These are phyloP conservation scores for Pseudozyma tsukubaensis DNA, from an alignment of 1,284 basidiomycete species.

Conservation along the genomic window DNA sequence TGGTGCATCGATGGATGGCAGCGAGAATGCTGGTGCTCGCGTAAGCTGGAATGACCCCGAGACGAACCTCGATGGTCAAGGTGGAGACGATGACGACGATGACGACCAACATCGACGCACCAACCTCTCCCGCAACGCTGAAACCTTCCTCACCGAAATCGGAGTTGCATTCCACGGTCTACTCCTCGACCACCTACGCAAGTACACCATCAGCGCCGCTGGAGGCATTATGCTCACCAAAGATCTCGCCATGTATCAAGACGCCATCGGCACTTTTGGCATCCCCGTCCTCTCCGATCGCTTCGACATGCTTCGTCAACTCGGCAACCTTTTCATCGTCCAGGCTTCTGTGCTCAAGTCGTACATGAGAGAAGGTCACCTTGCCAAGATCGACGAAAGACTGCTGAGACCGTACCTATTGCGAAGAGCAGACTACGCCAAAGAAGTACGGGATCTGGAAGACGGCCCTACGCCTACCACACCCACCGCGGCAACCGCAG, in stretches of 20 bases:
- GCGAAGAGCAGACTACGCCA: conserved; percentile 82
- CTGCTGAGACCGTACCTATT: conserved; percentile 91
- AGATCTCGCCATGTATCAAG: conserved; percentile 97
- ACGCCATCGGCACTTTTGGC: conserved; percentile 82
- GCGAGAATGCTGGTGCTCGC: conserved; percentile 8
- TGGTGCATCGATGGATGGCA: conserved; percentile 16
- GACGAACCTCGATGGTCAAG: conserved; percentile 6
- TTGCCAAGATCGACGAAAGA: conserved; percentile 84
- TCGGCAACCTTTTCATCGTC: conserved; percentile 86
- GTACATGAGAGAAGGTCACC: conserved; percentile 67
- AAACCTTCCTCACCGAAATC: conserved; percentile 90
- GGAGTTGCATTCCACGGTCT: conserved; percentile 94
- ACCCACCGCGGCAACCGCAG: conserved; percentile 16
- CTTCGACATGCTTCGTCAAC: conserved; percentile 97
- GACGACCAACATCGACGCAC: conserved; percentile 23
- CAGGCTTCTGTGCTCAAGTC: conserved; percentile 65
- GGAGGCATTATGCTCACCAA: conserved; percentile 98
- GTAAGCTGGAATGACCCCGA: conserved; percentile 27
- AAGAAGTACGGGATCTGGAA: conserved; percentile 62
- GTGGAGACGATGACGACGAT: conserved; percentile 23
- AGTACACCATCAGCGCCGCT: conserved; percentile 94
- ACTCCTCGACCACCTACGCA: conserved; percentile 92
- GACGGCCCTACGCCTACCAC: conserved; percentile 22
- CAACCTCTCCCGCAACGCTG: conserved; percentile 76
- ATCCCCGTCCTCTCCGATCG: conserved; percentile 88